Evolutionary conservation across 139 green algal genomes (phyloP).

Genomic region (Closterium sp.): DNA sequence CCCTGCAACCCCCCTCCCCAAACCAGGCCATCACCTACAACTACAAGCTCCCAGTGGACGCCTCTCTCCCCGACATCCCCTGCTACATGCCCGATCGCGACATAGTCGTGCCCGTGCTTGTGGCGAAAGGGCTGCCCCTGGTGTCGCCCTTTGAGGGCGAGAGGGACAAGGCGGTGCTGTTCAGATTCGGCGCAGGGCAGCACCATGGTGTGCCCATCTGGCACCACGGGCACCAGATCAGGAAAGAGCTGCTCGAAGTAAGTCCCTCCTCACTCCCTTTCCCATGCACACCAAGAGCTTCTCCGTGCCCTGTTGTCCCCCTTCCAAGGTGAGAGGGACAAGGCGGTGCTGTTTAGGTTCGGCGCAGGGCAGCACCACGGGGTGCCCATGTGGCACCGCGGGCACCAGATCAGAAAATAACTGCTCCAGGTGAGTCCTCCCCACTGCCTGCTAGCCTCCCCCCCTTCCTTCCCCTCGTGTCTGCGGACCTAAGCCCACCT

Average conservation of each 20-base stretch:
- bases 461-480: not conserved
- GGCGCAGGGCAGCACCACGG: constrained; percentile 25
- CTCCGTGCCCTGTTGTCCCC: not conserved
- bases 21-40: constrained; percentile 38
- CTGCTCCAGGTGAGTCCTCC: constrained; percentile 4
- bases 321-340: not conserved
- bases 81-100: constrained; percentile 37
- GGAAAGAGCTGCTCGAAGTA: not conserved
- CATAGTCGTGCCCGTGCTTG: constrained; percentile 34
- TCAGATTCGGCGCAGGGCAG: constrained; percentile 24
- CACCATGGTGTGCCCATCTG: constrained; percentile 32
- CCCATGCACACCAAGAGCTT: too few species aligned
- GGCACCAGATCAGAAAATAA: constrained; percentile 12
- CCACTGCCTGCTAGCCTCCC: not conserved
- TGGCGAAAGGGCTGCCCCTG: not conserved
- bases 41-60: not conserved
- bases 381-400: constrained; percentile 21
- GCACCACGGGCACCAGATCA: constrained; percentile 30
- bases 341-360: constrained; percentile 13
- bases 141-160: not conserved
- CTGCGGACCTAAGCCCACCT: too few species aligned
- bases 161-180: not conserved
- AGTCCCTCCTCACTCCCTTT: too few species aligned
- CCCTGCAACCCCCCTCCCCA: too few species aligned
- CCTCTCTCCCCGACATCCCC: constrained; percentile 29